Evolutionary conservation across 2,329 filamentous ascomycete genomes (phyloP).

Genomic region (Didymellaceae sp.): DNA sequence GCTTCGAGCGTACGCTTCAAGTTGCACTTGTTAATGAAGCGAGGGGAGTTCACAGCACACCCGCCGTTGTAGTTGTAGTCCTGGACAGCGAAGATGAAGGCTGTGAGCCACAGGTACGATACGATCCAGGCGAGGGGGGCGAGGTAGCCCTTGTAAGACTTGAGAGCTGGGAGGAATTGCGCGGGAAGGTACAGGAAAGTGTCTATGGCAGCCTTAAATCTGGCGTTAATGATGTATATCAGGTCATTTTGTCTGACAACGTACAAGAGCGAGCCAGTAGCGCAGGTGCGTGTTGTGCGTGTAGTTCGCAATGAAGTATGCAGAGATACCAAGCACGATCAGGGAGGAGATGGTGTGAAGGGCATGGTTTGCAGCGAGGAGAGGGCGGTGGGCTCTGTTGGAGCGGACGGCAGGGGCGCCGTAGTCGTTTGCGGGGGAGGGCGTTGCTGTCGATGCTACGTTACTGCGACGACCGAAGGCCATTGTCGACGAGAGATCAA

Average conservation of each 20-base stretch:
- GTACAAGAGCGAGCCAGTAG: constrained; percentile 28
- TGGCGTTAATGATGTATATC: not conserved
- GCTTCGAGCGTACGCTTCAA: constrained; percentile 31
- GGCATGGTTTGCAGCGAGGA: constrained; percentile 23
- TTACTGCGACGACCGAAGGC: constrained; percentile 9
- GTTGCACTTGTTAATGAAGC: constrained; percentile 17
- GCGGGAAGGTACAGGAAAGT: constrained; percentile 23
- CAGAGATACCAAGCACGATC: constrained; percentile 28
- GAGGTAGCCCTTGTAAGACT: constrained; percentile 31
- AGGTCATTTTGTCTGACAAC: too few relatives aligned
- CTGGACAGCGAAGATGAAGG: constrained; percentile 32
- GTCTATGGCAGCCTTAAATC: constrained; percentile 24
- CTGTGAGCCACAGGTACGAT: constrained; percentile 36
- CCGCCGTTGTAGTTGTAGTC: constrained; percentile 25
- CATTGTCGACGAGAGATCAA: not conserved
- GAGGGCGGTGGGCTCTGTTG: constrained; percentile 19
- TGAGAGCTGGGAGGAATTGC: constrained; percentile 19
- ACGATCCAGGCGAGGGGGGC: constrained; percentile 27
- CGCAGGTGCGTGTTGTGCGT: constrained; percentile 24
- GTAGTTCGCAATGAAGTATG: constrained; percentile 25
- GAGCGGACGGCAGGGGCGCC: constrained; percentile 17
- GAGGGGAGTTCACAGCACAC: constrained; percentile 18
- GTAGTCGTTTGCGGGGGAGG: constrained; percentile 18
- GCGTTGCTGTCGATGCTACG: too few relatives aligned
- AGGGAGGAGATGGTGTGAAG: constrained; percentile 26